These are phyloP conservation scores for Cladosporium sp. DNA, from an alignment of 2,329 filamentous ascomycete genomes.

Conservation along the genomic window DNA sequence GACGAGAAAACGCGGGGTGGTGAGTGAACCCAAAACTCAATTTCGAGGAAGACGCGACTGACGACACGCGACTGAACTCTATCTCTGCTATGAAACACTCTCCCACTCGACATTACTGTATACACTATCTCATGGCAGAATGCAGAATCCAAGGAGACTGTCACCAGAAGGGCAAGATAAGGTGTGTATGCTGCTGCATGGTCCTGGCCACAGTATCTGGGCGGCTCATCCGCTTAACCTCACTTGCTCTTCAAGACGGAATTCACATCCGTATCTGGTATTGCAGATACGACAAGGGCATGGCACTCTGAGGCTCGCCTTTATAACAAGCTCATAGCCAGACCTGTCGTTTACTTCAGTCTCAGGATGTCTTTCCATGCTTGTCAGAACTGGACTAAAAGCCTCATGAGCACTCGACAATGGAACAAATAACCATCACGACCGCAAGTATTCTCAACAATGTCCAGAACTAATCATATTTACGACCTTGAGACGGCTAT, in stretches of 20 bases:
- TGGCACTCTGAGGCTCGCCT: neutral
- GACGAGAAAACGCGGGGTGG: constrained; percentile 2
- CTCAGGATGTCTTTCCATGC: neutral
- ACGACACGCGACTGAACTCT: constrained; percentile 5
- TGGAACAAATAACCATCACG: neutral
- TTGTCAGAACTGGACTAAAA: too few species aligned
- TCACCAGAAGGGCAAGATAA: neutral
- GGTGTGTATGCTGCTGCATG: neutral
- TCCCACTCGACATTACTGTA: neutral
- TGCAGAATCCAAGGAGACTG: neutral
- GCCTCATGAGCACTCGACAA: neutral
- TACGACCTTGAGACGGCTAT: neutral
- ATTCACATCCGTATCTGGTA: neutral
- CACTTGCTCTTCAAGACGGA: neutral
- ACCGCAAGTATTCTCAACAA: neutral
- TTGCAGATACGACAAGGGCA: neutral
- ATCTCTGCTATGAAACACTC: neutral
- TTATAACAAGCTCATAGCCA: neutral
- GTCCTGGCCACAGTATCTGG: neutral
- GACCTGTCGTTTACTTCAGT: too few species aligned
- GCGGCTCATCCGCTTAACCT: neutral
- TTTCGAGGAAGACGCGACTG: constrained; percentile 8
- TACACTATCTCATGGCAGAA: neutral
- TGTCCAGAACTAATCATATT: neutral
- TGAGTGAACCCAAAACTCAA: constrained; percentile 1